Base-by-base conservation (phyloP, 2,329 filamentous ascomycete species). In the Aspergillus felis region DNA sequence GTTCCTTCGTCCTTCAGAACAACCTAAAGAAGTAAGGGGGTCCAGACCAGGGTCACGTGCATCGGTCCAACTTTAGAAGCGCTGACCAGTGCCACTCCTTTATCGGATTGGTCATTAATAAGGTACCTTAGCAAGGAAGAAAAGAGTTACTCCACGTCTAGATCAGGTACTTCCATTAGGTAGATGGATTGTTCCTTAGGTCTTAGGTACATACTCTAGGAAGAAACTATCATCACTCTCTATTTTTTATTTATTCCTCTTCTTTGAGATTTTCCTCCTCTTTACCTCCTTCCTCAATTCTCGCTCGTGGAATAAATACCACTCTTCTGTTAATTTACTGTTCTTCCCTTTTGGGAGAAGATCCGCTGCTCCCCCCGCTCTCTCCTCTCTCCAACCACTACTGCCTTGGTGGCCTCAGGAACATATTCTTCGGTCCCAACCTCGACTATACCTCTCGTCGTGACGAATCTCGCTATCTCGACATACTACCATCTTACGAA, bases 31-130 rank as follows among this genome's bases (percentile, higher is more conserved):
- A 7, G 32, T 7, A 38, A 38, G 32, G 32, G 29, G 20, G 49
- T 22, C 49, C 32, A 35, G 49, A 51, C 49, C 55, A 54, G 22
- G n/a, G 4, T 64, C 62, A 64, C 62, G 62, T 64, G 62, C 48
- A 56, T 28, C 51, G 59, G 58, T 63, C 59, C 55, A 56, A 57
- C 50, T 51, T 53, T 55, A 44, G 59, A 54, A 57, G 56, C 57
- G 57, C 54, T 47, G 44, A 47, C 22, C 44, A 47, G 20, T 14
- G 44, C 44, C 44, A 47, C 44, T 42, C 59, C 50, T 51, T 55
- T 54, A 52, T 35, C 52, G 25, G 44, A 54, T 54, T 52, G 55
- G 51, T 24, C 28, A 29, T 29, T 29, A 29, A 29, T 12, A 29
- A 29, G 28, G 28, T 29, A 12, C 28, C 28, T 29, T 29, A 4